These are phyloP conservation scores for Solanum aculeatissimum DNA, from an alignment of 305 asterid genomes.

Conservation along the genomic window DNA sequence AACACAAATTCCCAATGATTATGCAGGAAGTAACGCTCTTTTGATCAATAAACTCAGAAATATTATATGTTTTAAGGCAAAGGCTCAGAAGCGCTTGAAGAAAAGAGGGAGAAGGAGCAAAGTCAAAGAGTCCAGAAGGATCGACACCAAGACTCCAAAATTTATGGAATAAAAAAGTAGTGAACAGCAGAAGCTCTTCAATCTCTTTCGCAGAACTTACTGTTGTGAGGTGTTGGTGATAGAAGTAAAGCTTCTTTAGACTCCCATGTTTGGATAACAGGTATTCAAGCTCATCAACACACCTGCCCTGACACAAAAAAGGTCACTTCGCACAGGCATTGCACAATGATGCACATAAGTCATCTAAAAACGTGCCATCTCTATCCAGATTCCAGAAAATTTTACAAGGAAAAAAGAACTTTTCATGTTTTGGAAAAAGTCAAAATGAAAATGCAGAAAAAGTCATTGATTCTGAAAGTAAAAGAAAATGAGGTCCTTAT, in stretches of 20 bases:
- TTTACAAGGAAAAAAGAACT: background rate
- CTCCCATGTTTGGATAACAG: conserved; percentile 89
- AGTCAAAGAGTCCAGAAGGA: background rate
- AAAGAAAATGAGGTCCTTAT: background rate
- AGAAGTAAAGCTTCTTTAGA: conserved; percentile 90
- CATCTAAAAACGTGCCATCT: background rate
- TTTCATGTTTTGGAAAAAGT: background rate
- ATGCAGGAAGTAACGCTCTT: background rate
- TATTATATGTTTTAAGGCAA: background rate
- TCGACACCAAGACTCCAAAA: background rate
- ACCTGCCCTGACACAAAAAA: conserved; percentile 48
- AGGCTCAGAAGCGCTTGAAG: background rate
- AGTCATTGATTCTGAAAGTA: background rate
- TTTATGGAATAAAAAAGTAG: background rate
- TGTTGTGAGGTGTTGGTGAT: conserved; percentile 94
- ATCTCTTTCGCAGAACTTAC: conserved; percentile 31
- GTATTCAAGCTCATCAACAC: conserved; percentile 93
- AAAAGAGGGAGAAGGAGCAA: background rate
- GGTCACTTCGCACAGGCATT: conserved; percentile 8
- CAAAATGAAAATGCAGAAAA: background rate
- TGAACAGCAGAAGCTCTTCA: background rate
- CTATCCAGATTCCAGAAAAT: background rate
- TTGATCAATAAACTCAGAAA: background rate
- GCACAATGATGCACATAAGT: conserved; percentile 7
- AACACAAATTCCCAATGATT: background rate